Evolutionary conservation across 1,139 yeast species (phyloP), one percentile per base, ranked within the genome.

Genomic region (Spencermartinsiella ligniputridi): DNA sequence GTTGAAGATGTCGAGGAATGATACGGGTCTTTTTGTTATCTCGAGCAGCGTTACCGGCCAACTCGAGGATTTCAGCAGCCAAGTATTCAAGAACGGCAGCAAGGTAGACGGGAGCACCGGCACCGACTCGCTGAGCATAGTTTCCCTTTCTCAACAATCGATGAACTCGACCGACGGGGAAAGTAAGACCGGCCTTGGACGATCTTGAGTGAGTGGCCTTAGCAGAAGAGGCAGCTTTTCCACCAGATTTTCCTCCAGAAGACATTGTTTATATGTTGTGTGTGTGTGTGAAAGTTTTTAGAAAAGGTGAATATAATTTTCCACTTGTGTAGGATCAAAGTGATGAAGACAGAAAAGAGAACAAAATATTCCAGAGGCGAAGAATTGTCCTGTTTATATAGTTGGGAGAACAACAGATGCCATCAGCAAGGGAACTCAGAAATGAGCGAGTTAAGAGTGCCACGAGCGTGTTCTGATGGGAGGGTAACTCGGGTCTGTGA

Each of bases 141-240:
- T 90, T 90, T 67, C 97, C 97, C 76, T 86, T 89, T 81, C 96
- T 87, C 66, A 90, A 77, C 65, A 89, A 80, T 78, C 97, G 83
- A 80, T 90, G 97, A 59, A 90, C 94, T 83, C 97, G 92, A 74
- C 97, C 97, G 61, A 92, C 97, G 75, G 97, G 97, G 95, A 92
- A 90, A 63, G 96, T 87, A 70, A 90, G 82, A 71, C 97, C 97
- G 68, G 97, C 97, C 78, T 88, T 90, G 54, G 96, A 83, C 61
- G 97, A 90, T 81, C 97, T 89, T 48, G 97, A 85, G 74, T 94
- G 92, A 64, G 97, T 84, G 63, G 94, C 89, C 75, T 90, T 90
- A 69, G 89, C 90, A 60, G 95, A 75, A 50, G 73, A 66, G 64
- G 95, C 94, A 68, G 96, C 95, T 76, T 89, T 89, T 66, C 90